Conservation (phyloP, 2,329 filamentous ascomycete species). For the Hypoxylon sp. region DNA sequence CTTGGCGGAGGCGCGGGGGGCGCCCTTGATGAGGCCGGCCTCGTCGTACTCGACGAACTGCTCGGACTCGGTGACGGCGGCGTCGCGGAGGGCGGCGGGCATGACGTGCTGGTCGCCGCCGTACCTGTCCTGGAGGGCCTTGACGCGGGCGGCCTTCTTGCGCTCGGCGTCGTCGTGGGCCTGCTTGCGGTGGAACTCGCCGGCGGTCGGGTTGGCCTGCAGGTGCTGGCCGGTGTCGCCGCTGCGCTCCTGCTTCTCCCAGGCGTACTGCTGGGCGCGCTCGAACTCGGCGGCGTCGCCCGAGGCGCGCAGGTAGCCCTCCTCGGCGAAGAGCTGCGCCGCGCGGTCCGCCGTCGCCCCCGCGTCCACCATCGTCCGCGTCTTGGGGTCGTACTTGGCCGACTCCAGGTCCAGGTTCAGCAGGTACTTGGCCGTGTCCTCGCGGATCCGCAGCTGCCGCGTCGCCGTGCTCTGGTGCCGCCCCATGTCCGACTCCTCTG, state of each 20-base stretch:
- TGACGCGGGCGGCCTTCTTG: conserved; percentile 72
- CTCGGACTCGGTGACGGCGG: conserved; percentile 81
- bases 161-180: conserved; percentile 76
- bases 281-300: conserved; percentile 95
- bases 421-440: conserved; percentile 97
- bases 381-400: conserved; percentile 97
- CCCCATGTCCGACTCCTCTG: conserved; percentile 96
- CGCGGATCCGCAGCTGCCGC: conserved; percentile 86
- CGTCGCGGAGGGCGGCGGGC: conserved; percentile 69
- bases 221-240: conserved; percentile 84
- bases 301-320: conserved; percentile 87
- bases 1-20: conserved; percentile 75
- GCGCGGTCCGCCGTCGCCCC: conserved; percentile 82
- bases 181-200: conserved; percentile 83
- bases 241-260: conserved; percentile 89
- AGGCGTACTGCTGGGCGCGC: conserved; percentile 86
- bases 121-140: conserved; percentile 81
- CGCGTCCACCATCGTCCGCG: conserved; percentile 85
- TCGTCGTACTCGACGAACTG: conserved; percentile 95
- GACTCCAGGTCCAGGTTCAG: conserved; percentile 95
- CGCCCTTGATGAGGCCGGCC: conserved; percentile 87
- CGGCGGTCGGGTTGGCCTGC: conserved; percentile 95
- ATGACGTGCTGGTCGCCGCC: conserved; percentile 69
- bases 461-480: conserved; percentile 91
- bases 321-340: conserved; percentile 85